Base-by-base conservation (phyloP, 371 early-diverging fungal species). In the Lichtheimia corymbifera region DNA sequence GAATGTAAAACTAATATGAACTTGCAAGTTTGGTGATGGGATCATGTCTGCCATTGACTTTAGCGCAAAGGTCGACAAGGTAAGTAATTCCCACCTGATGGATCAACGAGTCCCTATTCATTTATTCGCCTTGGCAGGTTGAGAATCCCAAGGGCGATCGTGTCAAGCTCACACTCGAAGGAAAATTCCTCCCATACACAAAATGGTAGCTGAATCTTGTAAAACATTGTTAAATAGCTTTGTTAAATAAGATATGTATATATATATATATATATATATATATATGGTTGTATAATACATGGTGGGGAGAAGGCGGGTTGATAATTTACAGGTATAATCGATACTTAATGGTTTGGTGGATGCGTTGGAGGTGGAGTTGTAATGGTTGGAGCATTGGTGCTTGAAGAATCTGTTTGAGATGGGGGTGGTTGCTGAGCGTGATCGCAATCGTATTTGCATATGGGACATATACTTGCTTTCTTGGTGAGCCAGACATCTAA, bases 31-130 rank as follows among this genome's bases (percentile, higher is more conserved):
- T 66, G 59, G 59, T 0, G 59, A 88, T 62, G 88, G 88, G 1
- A 84, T 87, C 35, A 85, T 89, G 79, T 83, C 86, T 35, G 84
- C 81, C 43, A 77, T 88, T 47, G 80, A 83, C 59, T 86, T 85
- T 47, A 81, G 73, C 30, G 83, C 83, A 20, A 76, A 79, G 35
- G 82, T 88, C 13, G 87, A 86, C 18, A 83, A 83, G 73, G 85
- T 83, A 72, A 45, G 25, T 24, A 11, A 47, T 11, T 0, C 15
- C 5, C 47, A 18, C 17, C 9, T 6, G 35, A 35, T 11, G 35
- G 9, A 35, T 7, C 28, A 28, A 28, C 7, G 28, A 28, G 28
- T 28, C 5, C 11, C 9, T 9, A 11, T 35, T 35, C 2, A 22
- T 22, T 22, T 22, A 22, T 6, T 9, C 7, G 28, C 11, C 9